A percentile compares a stretch with the other conserved stretches of the same genome.
Evolutionary conservation across 139 green algal species (phyloP).

Genomic region (Chlorella sp.): DNA sequence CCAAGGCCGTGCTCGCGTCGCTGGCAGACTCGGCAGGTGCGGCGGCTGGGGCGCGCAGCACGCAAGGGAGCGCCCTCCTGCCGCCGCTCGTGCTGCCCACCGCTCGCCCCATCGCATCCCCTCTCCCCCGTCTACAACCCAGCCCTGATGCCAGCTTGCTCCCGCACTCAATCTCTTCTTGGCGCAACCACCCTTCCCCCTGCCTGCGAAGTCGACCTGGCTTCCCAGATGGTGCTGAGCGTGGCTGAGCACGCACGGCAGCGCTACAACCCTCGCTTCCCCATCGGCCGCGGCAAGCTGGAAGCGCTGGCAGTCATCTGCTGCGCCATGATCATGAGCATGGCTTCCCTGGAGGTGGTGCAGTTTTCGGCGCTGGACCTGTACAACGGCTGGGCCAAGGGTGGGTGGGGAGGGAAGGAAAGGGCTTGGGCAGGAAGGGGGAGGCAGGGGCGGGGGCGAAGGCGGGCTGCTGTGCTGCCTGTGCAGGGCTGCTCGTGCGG

Average conservation of each 20-base stretch:
- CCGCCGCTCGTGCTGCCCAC: no score
- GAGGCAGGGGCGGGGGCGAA: no score
- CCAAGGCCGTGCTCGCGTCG: constrained; percentile 63
- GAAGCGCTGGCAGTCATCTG: constrained; percentile 70
- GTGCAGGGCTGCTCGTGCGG: neutral
- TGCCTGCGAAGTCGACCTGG: constrained; percentile 57
- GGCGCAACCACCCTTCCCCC: neutral
- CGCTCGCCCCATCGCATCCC: neutral
- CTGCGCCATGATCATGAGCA: constrained; percentile 68
- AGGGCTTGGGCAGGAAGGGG: no score
- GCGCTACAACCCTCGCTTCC: constrained; percentile 50
- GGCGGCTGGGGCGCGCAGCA: neutral
- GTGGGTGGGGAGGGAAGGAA: no score
- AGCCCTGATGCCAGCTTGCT: neutral
- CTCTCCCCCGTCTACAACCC: no score
- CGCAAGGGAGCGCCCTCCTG: neutral
- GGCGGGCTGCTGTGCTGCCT: no score
- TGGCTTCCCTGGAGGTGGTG: constrained; percentile 60
- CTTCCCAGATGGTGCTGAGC: constrained; percentile 33
- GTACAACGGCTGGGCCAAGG: constrained; percentile 12
- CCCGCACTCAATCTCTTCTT: neutral
- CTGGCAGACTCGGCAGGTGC: constrained; percentile 52
- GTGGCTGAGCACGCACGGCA: neutral
- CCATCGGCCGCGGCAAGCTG: constrained; percentile 63
- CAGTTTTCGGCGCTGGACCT: constrained; percentile 33